phyloP scores from a whole-genome alignment of 495 filamentous ascomycete genomes.

The Tuber brumale region DNA sequence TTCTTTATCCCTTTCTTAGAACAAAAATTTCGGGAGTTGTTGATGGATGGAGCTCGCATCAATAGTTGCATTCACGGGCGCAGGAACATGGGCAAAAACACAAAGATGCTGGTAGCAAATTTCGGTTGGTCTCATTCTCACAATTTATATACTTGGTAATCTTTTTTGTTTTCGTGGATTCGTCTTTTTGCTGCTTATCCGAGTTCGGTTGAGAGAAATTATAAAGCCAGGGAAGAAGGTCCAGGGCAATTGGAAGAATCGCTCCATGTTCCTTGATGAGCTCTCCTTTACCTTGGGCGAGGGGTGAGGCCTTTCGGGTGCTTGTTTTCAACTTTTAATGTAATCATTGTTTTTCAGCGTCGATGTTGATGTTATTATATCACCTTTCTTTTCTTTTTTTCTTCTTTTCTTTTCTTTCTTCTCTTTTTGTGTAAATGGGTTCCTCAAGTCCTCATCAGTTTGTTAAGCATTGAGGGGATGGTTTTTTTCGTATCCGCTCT shows the following conservation, averaged over 20 bases:
- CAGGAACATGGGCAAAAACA: slow-evolving; percentile 23
- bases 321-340: slow-evolving; percentile 20
- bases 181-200: neutral
- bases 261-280: neutral
- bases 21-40: slow-evolving; percentile 28
- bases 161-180: slow-evolving; percentile 7
- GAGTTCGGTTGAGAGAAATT: neutral
- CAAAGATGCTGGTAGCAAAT: slow-evolving; percentile 25
- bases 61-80: slow-evolving; percentile 38
- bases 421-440: slow-evolving; percentile 16
- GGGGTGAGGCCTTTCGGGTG: neutral
- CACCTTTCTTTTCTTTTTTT: slow-evolving; percentile 5
- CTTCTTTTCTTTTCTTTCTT: slow-evolving; percentile 8
- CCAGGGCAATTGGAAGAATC: neutral
- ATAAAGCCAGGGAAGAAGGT: neutral
- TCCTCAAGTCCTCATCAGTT: neutral
- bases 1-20: slow-evolving; percentile 36
- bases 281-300: neutral
- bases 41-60: slow-evolving; percentile 32
- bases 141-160: slow-evolving; percentile 30
- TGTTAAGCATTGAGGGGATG: neutral
- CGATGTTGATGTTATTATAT: slow-evolving; percentile 14
- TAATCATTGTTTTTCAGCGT: slow-evolving; percentile 17
- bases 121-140: slow-evolving; percentile 34
- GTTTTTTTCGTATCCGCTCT: neutral